These are phyloP conservation scores for Rhizoclosmatium globosum DNA, from an alignment of 192 early-diverging fungal genomes.

Conservation along the genomic window DNA sequence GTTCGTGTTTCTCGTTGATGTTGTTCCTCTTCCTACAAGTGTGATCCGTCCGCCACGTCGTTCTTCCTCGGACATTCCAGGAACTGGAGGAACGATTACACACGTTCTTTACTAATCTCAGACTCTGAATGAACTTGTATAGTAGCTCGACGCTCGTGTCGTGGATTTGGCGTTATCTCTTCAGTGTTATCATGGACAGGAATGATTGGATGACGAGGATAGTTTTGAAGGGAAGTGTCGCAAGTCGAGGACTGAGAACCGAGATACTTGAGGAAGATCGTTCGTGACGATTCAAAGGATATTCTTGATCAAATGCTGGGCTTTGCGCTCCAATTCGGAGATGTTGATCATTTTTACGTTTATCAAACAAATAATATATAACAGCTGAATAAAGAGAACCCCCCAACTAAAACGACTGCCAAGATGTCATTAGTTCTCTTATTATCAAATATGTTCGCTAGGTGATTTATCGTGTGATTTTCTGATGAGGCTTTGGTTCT, in stretches of 20 bases:
- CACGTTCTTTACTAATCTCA: background rate
- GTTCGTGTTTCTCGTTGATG: background rate
- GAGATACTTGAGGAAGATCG: background rate
- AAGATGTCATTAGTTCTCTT: no score
- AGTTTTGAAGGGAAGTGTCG: background rate
- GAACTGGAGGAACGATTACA: slow-evolving; percentile 27
- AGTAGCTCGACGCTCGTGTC: background rate
- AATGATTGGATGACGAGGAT: background rate
- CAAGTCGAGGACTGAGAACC: background rate
- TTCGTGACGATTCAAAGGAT: background rate
- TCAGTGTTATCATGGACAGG: background rate
- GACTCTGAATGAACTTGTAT: slow-evolving; percentile 7
- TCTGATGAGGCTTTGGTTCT: no score
- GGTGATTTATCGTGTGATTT: no score
- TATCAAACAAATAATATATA: no score
- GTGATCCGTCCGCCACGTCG: background rate
- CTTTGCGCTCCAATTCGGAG: background rate
- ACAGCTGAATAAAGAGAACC: no score
- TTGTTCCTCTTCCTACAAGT: background rate
- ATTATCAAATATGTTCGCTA: no score
- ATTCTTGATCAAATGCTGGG: background rate
- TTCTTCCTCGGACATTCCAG: slow-evolving; percentile 34
- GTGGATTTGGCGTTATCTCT: background rate
- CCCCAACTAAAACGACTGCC: no score
- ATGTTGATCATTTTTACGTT: background rate